Evolutionary conservation across 208 protist species (phyloP), one percentile per base, ranked within the genome.

Genomic region (Trypanosoma congolense): DNA sequence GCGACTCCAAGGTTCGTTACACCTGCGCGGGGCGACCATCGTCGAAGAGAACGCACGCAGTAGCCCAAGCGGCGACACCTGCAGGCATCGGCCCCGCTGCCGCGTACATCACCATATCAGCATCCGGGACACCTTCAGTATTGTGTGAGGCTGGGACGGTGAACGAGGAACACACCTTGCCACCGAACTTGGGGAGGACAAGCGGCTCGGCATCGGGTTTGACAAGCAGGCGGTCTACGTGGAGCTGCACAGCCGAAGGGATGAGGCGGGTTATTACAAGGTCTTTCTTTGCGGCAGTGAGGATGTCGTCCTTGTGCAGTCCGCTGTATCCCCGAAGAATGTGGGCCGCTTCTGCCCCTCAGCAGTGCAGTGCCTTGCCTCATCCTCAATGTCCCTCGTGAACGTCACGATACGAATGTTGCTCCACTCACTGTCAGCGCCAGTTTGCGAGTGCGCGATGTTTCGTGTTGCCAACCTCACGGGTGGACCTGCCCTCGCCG

Each of bases 81-180:
- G 26, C 65, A 1, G 8, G 9, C 2, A 25, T 62, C 14, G 56
- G 56, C 3, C 50, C 80, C 8, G 83, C 64, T 2, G 75, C 36
- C 3, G 84, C 67, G 57, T 90, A 90, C n/a, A 93, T 5, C 8
- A 89, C 46, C 52, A 79, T 84, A 63, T 93, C 83, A 40, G 42
- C 40, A 51, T 69, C 61, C 10, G 31, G 40, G 10, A 90, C 65
- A 14, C 80, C 80, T 0, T 3, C 24, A 0, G 63, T 77, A 19
- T 44, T 2, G 61, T 90, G 76, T 10, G 1, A 6, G 3, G 1
- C 3, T 9, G 85, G 80, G 9, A 92, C 49, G 9, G 69, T 79
- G 55, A 84, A 77, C 10, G 33, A 10, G 14, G 38, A n/a, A 53
- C 78, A 86, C 22, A 65, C 36, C 33, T 6, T 16, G 12, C 33